phyloP scores from a whole-genome alignment of 352 stramenopile species.

The Phytopythium ostracodes region DNA sequence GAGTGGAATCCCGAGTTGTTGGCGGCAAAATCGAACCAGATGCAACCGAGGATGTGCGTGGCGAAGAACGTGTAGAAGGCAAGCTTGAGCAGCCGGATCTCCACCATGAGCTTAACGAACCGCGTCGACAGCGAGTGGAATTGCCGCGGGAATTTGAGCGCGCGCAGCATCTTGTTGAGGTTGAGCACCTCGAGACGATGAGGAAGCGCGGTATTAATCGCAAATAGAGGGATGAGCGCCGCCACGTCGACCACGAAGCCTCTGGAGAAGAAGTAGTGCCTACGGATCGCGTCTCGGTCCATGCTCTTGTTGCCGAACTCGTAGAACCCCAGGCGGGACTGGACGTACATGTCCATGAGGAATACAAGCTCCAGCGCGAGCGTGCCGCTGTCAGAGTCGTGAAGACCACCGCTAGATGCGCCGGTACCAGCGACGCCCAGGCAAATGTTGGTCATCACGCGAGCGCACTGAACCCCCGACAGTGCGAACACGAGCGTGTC shows the following conservation, averaged over 20 bases:
- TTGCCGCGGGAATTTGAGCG: constrained; percentile 44
- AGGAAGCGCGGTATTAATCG: constrained; percentile 29
- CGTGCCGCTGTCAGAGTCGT: constrained; percentile 22
- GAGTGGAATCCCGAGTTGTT: constrained; percentile 37
- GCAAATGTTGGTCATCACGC: constrained; percentile 50
- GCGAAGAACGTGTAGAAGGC: constrained; percentile 55
- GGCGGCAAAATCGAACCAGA: constrained; percentile 60
- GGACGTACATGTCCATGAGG: constrained; percentile 44
- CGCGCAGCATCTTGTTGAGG: constrained; percentile 49
- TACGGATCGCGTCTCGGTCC: constrained; percentile 31
- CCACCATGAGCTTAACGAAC: constrained; percentile 46
- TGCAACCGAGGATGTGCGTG: constrained; percentile 47
- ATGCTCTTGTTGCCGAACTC: constrained; percentile 68
- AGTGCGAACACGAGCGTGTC: constrained; percentile 38
- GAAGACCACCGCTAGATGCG: constrained; percentile 10
- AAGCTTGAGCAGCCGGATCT: constrained; percentile 48
- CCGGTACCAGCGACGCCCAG: constrained; percentile 22
- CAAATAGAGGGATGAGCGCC: constrained; percentile 37
- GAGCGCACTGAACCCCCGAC: constrained; percentile 32
- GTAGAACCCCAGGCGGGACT: constrained; percentile 52
- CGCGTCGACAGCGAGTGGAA: constrained; percentile 43
- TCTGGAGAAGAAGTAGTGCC: constrained; percentile 35
- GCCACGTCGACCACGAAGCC: constrained; percentile 41
- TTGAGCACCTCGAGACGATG: constrained; percentile 39
- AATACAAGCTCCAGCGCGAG: constrained; percentile 41